Evolutionary conservation across 2,329 filamentous ascomycete genomes (phyloP), one percentile per base, ranked within the genome.

Genomic region (Fusarium sulawesiense): DNA sequence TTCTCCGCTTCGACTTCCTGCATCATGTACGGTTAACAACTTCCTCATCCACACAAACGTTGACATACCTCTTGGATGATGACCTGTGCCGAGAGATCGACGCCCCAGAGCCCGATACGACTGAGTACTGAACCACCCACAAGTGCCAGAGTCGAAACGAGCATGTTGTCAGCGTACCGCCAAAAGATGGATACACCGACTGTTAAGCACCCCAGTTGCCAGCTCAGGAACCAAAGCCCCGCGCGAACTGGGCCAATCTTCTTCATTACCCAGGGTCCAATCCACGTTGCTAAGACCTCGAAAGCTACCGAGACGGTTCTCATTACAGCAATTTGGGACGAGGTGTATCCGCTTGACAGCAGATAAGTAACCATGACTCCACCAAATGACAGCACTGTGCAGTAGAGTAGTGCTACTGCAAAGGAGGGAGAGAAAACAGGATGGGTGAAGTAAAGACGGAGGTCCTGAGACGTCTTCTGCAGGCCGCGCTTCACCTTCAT

Each of bases 201-300:
- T 2, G 80, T 81, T 7, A 90, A 79, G 70, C 85, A 89, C 4
- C 81, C 60, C n/a, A 91, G 81, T 75, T 93, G 91, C 87, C 89
- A 92, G 58, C 86, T 89, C 12, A 91, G 75, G 66, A 88, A 89
- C 92, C 92, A 94, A 5, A 93, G 82, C 0, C 91, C 92, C 0
- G 86, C 84, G n/a, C 92, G 82, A 10, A 92, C 81, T 2, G 85
- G 80, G 0, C 89, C 88, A 41, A 91, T 85, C 41, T 78, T 79
- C 4, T 71, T 72, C 83, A 89, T 89, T 16, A 90, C 75, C 57
- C 80, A 78, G 0, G 89, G 89, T 0, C 85, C 87, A 1, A 85
- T 75, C 83, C 87, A 90, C 0, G 90, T 92, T 0, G 89, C 88
- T 10, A 81, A 80, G 4, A 92, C 78, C 75, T 92, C 90, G 51